Evolutionary conservation across 176 grass and related monocot genomes (phyloP).

Genomic region (Alloteropsis semialata): DNA sequence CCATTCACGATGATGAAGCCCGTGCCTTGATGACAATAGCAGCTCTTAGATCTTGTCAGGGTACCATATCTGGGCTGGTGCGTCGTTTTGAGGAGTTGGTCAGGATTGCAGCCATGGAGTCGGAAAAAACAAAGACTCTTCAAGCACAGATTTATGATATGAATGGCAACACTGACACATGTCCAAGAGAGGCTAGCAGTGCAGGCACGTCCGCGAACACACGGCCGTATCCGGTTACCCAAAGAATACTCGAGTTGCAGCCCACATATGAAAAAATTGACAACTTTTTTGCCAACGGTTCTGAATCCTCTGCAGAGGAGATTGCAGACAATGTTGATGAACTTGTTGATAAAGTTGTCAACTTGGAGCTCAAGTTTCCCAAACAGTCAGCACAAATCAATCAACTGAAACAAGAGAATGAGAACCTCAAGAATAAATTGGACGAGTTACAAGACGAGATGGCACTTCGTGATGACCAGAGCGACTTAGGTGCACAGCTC

Average conservation of each 20-base stretch:
- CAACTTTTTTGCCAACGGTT: slow-evolving; percentile 51
- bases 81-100: slow-evolving; percentile 41
- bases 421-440: slow-evolving; percentile 51
- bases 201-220: background rate
- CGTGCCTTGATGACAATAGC: slow-evolving; percentile 66
- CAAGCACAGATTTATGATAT: slow-evolving; percentile 47
- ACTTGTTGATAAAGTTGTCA: slow-evolving; percentile 68
- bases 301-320: slow-evolving; percentile 58
- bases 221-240: slow-evolving; percentile 25
- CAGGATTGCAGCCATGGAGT: slow-evolving; percentile 46
- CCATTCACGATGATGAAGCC: slow-evolving; percentile 67
- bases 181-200: background rate
- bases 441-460: slow-evolving; percentile 61
- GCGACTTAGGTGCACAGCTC: slow-evolving; percentile 46
- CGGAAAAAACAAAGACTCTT: slow-evolving; percentile 40
- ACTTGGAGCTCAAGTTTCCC: slow-evolving; percentile 64
- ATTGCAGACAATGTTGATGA: slow-evolving; percentile 77
- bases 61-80: slow-evolving; percentile 50
- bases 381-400: slow-evolving; percentile 63
- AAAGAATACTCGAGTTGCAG: slow-evolving; percentile 50
- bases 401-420: slow-evolving; percentile 54
- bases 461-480: slow-evolving; percentile 44
- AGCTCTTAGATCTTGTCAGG: slow-evolving; percentile 72
- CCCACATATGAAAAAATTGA: slow-evolving; percentile 60
- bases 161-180: slow-evolving; percentile 18